A percentile compares a stretch with the other conserved stretches of the same genome.
Conservation (phyloP, 768 basidiomycete species). For the Lactifluus volemus region DNA sequence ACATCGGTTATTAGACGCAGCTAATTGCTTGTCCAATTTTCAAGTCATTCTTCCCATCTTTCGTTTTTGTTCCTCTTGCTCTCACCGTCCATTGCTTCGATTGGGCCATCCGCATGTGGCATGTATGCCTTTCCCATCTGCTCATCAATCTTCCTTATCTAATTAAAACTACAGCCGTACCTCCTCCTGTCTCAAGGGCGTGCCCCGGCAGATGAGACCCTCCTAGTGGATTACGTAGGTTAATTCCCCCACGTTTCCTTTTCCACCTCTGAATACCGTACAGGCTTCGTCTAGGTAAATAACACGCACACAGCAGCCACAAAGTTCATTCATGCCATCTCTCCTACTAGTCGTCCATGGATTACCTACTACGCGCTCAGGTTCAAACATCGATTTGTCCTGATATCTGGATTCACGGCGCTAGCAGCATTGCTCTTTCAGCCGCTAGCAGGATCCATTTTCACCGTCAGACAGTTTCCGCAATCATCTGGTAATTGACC, state of each 20-base stretch:
- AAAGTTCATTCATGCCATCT: neutral
- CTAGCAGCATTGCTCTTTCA: conserved; percentile 41
- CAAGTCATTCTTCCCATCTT: conserved; percentile 53
- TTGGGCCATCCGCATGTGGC: conserved; percentile 46
- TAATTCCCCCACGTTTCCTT: neutral
- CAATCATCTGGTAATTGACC: conserved; percentile 27
- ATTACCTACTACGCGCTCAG: conserved; percentile 31
- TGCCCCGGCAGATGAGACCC: conserved; percentile 45
- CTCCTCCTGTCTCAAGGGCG: conserved; percentile 45
- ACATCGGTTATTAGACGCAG: neutral
- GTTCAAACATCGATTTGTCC: conserved; percentile 47
- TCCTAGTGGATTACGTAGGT: conserved; percentile 61
- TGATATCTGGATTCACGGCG: conserved; percentile 43
- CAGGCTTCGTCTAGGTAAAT: conserved; percentile 13
- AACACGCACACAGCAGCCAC: too few species aligned
- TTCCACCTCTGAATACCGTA: neutral
- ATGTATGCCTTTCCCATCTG: conserved; percentile 32
- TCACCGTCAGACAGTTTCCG: conserved; percentile 24
- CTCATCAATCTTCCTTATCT: neutral
- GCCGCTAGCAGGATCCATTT: conserved; percentile 42
- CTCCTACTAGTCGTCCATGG: neutral
- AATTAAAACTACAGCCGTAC: conserved; percentile 42
- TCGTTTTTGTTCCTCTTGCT: conserved; percentile 41
- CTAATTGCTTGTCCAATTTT: neutral
- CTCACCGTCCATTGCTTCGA: conserved; percentile 45